Percentiles rank a stretch among this genome's conserved stretches.
Evolutionary conservation across 768 basidiomycete genomes (phyloP).

Genomic region (Agrocybe praecox): DNA sequence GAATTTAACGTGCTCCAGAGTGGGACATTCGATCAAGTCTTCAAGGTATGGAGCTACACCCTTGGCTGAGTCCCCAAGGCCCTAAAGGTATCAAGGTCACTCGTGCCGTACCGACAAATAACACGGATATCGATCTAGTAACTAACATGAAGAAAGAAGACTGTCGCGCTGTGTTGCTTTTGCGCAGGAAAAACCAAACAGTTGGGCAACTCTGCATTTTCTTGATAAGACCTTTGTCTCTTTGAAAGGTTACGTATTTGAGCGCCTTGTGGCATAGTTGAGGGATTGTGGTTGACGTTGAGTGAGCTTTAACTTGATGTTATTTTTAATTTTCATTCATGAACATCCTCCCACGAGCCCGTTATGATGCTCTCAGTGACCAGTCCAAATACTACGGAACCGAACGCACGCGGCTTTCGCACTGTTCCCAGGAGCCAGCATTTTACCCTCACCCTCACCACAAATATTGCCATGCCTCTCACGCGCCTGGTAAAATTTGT

Average conservation of each 20-base stretch:
- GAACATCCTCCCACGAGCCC: no score
- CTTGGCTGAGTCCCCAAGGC: slow-evolving; percentile 71
- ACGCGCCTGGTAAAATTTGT: no score
- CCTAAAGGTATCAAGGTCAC: slow-evolving; percentile 40
- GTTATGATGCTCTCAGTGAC: no score
- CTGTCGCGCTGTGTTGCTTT: slow-evolving; percentile 74
- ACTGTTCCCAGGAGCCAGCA: no score
- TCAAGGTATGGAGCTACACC: slow-evolving; percentile 75
- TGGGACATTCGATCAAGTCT: slow-evolving; percentile 51
- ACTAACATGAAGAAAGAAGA: slow-evolving; percentile 86
- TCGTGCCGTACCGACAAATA: neutral
- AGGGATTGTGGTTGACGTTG: neutral
- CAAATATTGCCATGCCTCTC: no score
- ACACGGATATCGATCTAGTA: neutral
- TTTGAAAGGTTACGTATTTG: neutral
- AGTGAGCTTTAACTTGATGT: no score
- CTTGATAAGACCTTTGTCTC: neutral
- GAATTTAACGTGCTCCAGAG: slow-evolving; percentile 80
- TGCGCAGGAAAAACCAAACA: slow-evolving; percentile 52
- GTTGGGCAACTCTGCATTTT: slow-evolving; percentile 31
- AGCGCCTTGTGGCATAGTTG: neutral
- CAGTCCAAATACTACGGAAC: no score
- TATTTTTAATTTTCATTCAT: no score
- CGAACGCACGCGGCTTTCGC: no score
- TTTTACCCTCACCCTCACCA: no score